phyloP scores from a whole-genome alignment of 116 monocot species.

The Cymodocea nodosa region DNA sequence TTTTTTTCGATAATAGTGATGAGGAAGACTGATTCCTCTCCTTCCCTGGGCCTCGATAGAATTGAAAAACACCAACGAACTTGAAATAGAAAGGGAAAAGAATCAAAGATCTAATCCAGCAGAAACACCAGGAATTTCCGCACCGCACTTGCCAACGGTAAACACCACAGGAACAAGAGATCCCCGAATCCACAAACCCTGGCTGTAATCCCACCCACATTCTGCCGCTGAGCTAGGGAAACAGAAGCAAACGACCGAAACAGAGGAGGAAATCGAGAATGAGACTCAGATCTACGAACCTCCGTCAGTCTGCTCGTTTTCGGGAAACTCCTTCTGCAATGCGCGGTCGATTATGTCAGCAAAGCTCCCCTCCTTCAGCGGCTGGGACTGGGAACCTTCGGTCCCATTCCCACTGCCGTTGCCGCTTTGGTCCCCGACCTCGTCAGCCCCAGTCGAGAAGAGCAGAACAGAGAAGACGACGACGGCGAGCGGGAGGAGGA shows the following conservation, averaged over 20 bases:
- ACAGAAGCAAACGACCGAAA: neutral
- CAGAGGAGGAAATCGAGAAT: neutral
- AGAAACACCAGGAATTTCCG: no score
- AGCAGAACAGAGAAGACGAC: neutral
- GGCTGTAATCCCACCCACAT: neutral
- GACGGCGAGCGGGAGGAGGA: neutral
- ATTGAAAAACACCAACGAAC: no score
- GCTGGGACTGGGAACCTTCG: neutral
- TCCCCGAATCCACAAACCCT: constrained; percentile 1
- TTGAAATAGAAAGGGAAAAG: no score
- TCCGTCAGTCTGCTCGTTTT: constrained; percentile 73
- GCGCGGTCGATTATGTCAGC: constrained; percentile 96
- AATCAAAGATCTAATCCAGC: no score
- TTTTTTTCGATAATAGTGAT: no score
- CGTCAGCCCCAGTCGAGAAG: constrained; percentile 1
- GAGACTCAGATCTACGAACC: constrained; percentile 25
- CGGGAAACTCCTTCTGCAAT: constrained; percentile 92
- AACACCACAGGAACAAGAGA: neutral
- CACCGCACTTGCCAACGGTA: neutral
- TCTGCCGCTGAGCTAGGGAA: no score
- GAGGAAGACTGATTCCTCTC: no score
- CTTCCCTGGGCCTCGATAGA: no score
- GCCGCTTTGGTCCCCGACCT: neutral
- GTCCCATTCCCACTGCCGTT: constrained; percentile 8
- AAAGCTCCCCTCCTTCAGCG: constrained; percentile 30